Evolutionary conservation across 1,139 yeast genomes (phyloP).

Genomic region (Insectozyma bohioensis): DNA sequence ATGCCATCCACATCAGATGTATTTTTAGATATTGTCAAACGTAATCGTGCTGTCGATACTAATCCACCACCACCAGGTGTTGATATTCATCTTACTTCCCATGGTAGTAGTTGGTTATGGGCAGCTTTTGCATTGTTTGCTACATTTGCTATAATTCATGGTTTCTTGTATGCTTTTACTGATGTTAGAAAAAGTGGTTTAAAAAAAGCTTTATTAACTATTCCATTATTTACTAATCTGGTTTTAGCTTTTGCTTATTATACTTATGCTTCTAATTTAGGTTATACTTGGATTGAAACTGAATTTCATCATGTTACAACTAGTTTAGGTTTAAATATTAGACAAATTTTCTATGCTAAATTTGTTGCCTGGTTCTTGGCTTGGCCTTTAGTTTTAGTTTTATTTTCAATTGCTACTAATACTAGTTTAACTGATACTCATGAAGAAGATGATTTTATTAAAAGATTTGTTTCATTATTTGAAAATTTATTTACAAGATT

Average conservation of each 20-base stretch:
- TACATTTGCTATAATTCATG: slow-evolving; percentile 41
- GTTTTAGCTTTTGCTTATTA: slow-evolving; percentile 54
- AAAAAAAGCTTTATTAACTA: slow-evolving; percentile 43
- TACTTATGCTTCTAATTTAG: slow-evolving; percentile 67
- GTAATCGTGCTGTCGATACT: slow-evolving; percentile 49
- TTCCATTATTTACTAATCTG: slow-evolving; percentile 47
- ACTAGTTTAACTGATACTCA: slow-evolving; percentile 20
- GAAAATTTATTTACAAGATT: slow-evolving; percentile 32
- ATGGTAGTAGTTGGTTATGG: slow-evolving; percentile 75
- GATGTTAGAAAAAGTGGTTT: slow-evolving; percentile 32
- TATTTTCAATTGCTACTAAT: slow-evolving; percentile 47
- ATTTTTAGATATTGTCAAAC: slow-evolving; percentile 12
- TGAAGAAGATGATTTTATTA: slow-evolving; percentile 21
- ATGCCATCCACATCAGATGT: too few species aligned
- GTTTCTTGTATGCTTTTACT: slow-evolving; percentile 37
- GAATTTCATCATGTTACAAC: slow-evolving; percentile 53
- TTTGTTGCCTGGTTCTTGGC: slow-evolving; percentile 69
- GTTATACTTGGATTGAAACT: slow-evolving; percentile 54
- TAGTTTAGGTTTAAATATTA: slow-evolving; percentile 36
- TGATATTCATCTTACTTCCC: slow-evolving; percentile 53
- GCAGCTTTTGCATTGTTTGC: slow-evolving; percentile 56
- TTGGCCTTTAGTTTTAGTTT: slow-evolving; percentile 53
- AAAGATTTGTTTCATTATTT: slow-evolving; percentile 24
- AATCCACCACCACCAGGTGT: slow-evolving; percentile 43
- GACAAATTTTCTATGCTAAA: slow-evolving; percentile 67